phyloP scores from a whole-genome alignment of 345 rosid genomes.

The Ceriops zippeliana region DNA sequence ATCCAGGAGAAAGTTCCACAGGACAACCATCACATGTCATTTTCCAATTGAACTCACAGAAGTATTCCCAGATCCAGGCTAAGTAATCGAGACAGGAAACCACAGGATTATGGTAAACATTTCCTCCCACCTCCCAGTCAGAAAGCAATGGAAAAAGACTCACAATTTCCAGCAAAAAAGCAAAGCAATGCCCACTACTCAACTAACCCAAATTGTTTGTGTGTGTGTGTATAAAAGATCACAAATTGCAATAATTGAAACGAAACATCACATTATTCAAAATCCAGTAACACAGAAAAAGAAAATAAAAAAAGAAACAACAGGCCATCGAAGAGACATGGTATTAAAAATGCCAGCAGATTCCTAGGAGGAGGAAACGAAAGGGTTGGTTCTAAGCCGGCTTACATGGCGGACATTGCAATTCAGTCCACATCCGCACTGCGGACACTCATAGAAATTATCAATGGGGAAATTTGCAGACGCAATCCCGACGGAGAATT shows the following conservation, averaged over 20 bases:
- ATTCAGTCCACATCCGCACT: constrained; percentile 90
- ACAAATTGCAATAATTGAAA: too few species aligned
- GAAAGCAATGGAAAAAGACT: too few species aligned
- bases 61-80: too few species aligned
- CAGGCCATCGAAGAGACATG: not conserved
- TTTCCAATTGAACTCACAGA: too few species aligned
- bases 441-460: constrained; percentile 80
- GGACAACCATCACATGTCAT: too few species aligned
- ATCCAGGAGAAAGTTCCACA: too few species aligned
- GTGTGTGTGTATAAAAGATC: too few species aligned
- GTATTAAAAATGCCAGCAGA: not conserved
- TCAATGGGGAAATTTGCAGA: constrained; percentile 72
- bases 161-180: not conserved
- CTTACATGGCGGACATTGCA: constrained; percentile 41
- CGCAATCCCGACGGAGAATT: constrained; percentile 85
- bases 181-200: too few species aligned
- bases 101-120: too few species aligned
- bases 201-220: too few species aligned
- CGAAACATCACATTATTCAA: not conserved
- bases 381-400: constrained; percentile 38
- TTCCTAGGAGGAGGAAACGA: constrained; percentile 54
- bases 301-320: not conserved
- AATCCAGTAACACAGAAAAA: not conserved
- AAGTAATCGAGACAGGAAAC: too few species aligned
- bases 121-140: too few species aligned